Conservation (phyloP, 768 basidiomycete species). For the Ramaria sp. region DNA sequence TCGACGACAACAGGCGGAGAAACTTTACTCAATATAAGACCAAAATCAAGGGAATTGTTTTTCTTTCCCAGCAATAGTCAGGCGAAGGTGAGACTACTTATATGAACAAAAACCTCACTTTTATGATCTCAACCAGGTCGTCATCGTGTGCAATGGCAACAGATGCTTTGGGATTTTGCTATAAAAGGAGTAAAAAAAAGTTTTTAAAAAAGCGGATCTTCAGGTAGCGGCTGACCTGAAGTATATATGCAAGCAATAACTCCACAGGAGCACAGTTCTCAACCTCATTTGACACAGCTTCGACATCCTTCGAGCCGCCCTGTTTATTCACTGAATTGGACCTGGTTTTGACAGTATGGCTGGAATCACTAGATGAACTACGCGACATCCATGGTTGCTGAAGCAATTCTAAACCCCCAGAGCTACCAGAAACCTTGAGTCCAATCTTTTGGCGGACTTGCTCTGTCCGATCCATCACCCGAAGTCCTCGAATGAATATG, state of each 20-base stretch:
- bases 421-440: slow-evolving; percentile 1
- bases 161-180: not conserved
- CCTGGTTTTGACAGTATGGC: not conserved
- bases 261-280: not conserved
- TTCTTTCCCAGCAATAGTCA: not conserved
- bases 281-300: not conserved
- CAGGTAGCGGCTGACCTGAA: not conserved
- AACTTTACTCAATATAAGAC: not conserved
- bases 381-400: not conserved
- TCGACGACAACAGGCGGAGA: not conserved
- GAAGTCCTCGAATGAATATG: slow-evolving; percentile 4
- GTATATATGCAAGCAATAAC: slow-evolving; percentile 4
- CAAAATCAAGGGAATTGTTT: not conserved
- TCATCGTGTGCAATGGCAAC: slow-evolving; percentile 6
- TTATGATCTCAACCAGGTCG: not conserved
- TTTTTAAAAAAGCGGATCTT: not conserved
- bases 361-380: not conserved
- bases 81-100: not conserved
- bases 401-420: not conserved
- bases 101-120: not conserved
- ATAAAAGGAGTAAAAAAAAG: not conserved
- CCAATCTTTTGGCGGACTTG: not conserved
- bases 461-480: slow-evolving; percentile 1
- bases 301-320: not conserved
- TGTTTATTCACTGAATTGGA: not conserved